Evolutionary conservation across 495 filamentous ascomycete genomes (phyloP).

Genomic region (Daldinia caldariorum): DNA sequence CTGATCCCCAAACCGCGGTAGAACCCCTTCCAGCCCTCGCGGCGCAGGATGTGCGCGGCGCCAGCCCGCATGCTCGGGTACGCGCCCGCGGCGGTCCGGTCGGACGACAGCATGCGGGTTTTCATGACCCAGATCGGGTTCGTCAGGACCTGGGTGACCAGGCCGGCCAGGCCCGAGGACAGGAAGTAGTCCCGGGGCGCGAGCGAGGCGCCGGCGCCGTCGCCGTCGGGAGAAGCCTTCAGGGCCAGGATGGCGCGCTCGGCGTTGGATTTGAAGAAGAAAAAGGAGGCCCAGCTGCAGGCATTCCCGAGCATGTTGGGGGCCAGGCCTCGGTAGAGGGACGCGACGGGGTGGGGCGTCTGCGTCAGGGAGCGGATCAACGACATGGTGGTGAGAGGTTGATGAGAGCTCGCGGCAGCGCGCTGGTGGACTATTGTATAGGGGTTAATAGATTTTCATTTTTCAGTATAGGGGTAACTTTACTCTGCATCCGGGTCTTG

Average conservation of each 20-base stretch:
- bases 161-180: constrained; percentile 80
- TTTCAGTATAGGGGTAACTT: constrained; percentile 20
- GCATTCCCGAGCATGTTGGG: constrained; percentile 94
- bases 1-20: constrained; percentile 85
- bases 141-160: constrained; percentile 78
- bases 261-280: constrained; percentile 67
- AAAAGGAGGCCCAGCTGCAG: constrained; percentile 91
- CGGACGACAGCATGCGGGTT: constrained; percentile 93
- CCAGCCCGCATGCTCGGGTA: constrained; percentile 82
- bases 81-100: constrained; percentile 74
- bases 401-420: constrained; percentile 42
- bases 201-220: too few relatives aligned
- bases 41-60: constrained; percentile 65
- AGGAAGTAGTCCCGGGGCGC: constrained; percentile 83
- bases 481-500: constrained; percentile 94
- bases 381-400: constrained; percentile 53
- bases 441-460: constrained; percentile 1
- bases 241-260: constrained; percentile 52
- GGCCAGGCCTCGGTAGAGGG: constrained; percentile 87
- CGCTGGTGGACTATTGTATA: constrained; percentile 49
- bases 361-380: constrained; percentile 56
- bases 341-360: constrained; percentile 61
- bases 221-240: constrained; percentile 25
- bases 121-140: constrained; percentile 99
- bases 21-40: constrained; percentile 80